Evolutionary conservation across 176 grass and related monocot species (phyloP), one percentile per base, ranked within the genome.

Genomic region (Oryza longistaminata): DNA sequence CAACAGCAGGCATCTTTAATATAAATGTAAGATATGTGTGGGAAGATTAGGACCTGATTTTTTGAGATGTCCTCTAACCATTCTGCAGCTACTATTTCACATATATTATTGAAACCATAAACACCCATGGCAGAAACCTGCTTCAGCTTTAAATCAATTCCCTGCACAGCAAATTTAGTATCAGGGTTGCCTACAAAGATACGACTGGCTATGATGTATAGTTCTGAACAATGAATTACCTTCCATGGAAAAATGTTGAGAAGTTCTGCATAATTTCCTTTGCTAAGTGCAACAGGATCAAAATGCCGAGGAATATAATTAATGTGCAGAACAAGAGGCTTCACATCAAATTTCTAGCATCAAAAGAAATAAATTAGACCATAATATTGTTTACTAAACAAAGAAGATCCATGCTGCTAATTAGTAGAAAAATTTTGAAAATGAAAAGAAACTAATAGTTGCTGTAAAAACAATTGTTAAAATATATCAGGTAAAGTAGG

Each of bases 41-140:
- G 64, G 75, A 64, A 77, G 42, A 83, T 37, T 61, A 90, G 66
- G 77, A 99, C 96, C 96, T 99, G 96, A 73, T 99, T 96, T 74
- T 96, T 92, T 61, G 96, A 95, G 83, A 99, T 96, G 67, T 99
- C 96, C 82, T 99, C 96, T 80, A 99, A 88, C 96, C 93, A 99
- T 42, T 94, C 96, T 1, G 86, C 91, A 82, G 91, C 81, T 83
- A 99, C 84, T 78, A 88, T 92, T 84, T 96, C 96, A 76, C 88
- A 94, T 81, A 99, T 91, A 70, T 82, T 99, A 61, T 89, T 93
- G 91, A 91, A 99, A 49, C 96, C 96, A 64, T 96, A 99, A 90
- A 99, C 76, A 43, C 96, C 96, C 92, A 89, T 81, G 75, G 91
- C 93, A 86, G 93, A 94, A 81, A 99, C 96, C 87, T 90, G 85